Evolutionary conservation across 768 basidiomycete species (phyloP), one percentile per base, ranked within the genome.

Genomic region (Xerocomellus amylosporus): DNA sequence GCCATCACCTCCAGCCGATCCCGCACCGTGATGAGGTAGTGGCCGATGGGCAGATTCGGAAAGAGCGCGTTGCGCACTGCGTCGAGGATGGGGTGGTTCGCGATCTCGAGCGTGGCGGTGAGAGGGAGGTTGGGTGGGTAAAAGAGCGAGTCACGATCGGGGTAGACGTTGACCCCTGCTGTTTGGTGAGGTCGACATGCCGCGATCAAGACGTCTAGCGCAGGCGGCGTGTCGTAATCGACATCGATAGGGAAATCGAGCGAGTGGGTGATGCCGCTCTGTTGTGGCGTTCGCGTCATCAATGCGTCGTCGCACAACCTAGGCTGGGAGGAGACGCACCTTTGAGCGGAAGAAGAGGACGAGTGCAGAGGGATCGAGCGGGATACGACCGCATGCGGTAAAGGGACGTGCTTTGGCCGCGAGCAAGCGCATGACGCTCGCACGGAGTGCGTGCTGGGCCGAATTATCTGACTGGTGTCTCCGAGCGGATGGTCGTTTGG

Each of bases 191-290:
- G 85, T 62, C 81, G 76, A 70, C 87, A 91, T 17, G 88, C 80
- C 5, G 83, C 84, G 59, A 91, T 81, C 63, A 92, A 78, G 46
- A 88, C 87, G 60, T 90, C 88, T 53, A 91, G 78, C 15, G 90
- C 83, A 1, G 88, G 88, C 15, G 89, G 88, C 15, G 84, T 79
- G 66, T 82, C 84, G 61, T 86, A 83, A 58, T 85, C 84, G 42
- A 88, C 78, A 61, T 91, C 86, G 55, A 92, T 81, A 5, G 90
- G 90, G 64, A 91, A 91, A 65, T 90, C 87, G 20, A 92, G 77
- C 9, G 88, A 86, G 65, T 92, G 87, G 0, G 87, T 84, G 56
- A 88, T 86, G 31, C 86, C 88, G 56, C 83, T 84, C 89, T 92
- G 34, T 54, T 36, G 34, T 42, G 38, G 51, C 22, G 31, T 44